These are phyloP conservation scores for Trichomonas gallinae DNA, from an alignment of 208 protist species.

Conservation along the genomic window DNA sequence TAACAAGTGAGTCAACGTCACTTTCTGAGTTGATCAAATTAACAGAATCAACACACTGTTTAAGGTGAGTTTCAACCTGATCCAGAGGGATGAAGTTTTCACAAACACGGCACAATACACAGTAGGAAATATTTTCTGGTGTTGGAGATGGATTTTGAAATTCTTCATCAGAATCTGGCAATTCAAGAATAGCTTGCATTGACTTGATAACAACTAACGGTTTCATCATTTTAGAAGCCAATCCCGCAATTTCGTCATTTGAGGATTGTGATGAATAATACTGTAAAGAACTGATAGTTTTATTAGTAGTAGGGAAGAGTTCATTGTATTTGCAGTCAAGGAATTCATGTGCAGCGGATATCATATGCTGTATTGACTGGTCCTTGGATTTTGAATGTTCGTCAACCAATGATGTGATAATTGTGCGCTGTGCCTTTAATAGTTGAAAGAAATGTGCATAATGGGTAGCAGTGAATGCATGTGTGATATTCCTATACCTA, in stretches of 20 bases:
- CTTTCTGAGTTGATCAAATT: not conserved
- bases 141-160: not conserved
- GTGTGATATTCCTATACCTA: not conserved
- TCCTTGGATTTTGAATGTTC: not conserved
- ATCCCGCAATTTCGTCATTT: not conserved
- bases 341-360: not conserved
- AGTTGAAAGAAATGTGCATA: not conserved
- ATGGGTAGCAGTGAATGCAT: not conserved
- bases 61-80: not conserved
- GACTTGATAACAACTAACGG: not conserved
- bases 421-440: not conserved
- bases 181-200: not conserved
- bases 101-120: not conserved
- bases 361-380: not conserved
- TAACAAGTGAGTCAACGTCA: not conserved
- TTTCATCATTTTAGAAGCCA: not conserved
- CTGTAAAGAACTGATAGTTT: not conserved
- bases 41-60: not conserved
- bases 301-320: not conserved
- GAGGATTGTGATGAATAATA: not conserved
- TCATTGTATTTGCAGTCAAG: not conserved
- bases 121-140: not conserved
- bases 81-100: not conserved
- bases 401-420: not conserved
- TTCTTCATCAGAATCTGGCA: not conserved